Percentiles rank a stretch among this genome's conserved stretches.
phyloP scores from a whole-genome alignment of 2,329 filamentous ascomycete genomes.

The Fusarium temperatum region DNA sequence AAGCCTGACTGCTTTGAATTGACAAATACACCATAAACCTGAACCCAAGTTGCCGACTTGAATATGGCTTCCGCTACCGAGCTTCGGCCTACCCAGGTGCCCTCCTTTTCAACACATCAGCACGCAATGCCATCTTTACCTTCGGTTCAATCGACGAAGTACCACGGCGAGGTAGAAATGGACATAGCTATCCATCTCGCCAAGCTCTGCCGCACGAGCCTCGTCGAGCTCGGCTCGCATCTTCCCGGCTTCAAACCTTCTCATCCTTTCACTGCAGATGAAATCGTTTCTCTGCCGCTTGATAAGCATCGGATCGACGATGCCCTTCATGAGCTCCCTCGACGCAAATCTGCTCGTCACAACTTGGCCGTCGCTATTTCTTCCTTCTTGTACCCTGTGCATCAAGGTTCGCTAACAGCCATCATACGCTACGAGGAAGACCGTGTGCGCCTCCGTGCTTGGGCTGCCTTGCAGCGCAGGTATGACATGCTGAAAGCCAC shows the following conservation, averaged over 20 bases:
- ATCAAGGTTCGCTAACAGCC: conserved; percentile 47
- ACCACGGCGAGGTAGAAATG: conserved; percentile 29
- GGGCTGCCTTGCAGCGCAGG: conserved; percentile 48
- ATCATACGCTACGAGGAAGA: conserved; percentile 51
- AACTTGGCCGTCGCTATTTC: conserved; percentile 45
- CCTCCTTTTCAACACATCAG: conserved; percentile 21
- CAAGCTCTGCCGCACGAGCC: conserved; percentile 41
- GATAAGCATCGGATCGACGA: conserved; percentile 44
- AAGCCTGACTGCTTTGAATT: background rate
- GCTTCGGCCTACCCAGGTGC: conserved; percentile 35
- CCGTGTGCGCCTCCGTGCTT: conserved; percentile 49
- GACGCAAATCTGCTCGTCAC: conserved; percentile 47
- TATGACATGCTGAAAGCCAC: conserved; percentile 48
- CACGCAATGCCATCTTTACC: background rate
- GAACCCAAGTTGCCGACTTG: background rate
- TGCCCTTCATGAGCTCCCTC: conserved; percentile 46
- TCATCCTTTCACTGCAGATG: conserved; percentile 46
- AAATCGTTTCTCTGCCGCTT: conserved; percentile 49
- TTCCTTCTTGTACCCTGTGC: conserved; percentile 46
- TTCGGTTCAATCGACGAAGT: background rate
- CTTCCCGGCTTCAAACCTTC: conserved; percentile 44
- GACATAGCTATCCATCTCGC: conserved; percentile 44
- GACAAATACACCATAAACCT: background rate
- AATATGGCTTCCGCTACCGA: conserved; percentile 48
- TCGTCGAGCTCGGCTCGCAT: conserved; percentile 41